A percentile compares a stretch with the other conserved stretches of the same genome.
phyloP scores from a whole-genome alignment of 805 yeast genomes.

The Scheffersomyces stipitis region DNA sequence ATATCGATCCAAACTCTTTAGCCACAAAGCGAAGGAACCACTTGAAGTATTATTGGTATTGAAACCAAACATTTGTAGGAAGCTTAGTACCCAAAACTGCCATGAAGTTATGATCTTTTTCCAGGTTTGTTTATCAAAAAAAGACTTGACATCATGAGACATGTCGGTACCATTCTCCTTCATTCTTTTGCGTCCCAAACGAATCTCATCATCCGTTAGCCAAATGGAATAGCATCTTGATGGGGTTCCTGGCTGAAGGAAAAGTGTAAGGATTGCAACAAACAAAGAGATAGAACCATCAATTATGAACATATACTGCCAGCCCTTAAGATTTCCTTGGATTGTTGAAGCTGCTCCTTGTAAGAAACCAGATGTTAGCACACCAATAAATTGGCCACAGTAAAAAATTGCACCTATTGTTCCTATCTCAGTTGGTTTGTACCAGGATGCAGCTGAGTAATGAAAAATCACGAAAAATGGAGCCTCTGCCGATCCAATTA shows the following conservation, averaged over 20 bases:
- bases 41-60: slow-evolving; percentile 43
- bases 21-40: slow-evolving; percentile 50
- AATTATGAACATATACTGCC: slow-evolving; percentile 28
- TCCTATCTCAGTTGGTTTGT: slow-evolving; percentile 23
- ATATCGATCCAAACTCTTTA: slow-evolving; percentile 17
- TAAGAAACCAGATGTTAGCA: slow-evolving; percentile 28
- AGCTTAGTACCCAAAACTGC: slow-evolving; percentile 29
- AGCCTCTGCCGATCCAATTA: slow-evolving; percentile 26
- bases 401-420: slow-evolving; percentile 25
- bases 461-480: slow-evolving; percentile 27
- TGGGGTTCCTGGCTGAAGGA: slow-evolving; percentile 26
- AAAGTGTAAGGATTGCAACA: slow-evolving; percentile 17
- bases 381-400: slow-evolving; percentile 30
- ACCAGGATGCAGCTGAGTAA: slow-evolving; percentile 24
- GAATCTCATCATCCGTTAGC: slow-evolving; percentile 56
- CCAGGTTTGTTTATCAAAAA: slow-evolving; percentile 27
- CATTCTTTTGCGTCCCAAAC: slow-evolving; percentile 44
- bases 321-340: slow-evolving; percentile 5
- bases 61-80: slow-evolving; percentile 26
- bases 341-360: slow-evolving; percentile 14
- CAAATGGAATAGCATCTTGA: slow-evolving; percentile 47
- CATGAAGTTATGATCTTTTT: slow-evolving; percentile 26
- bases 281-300: slow-evolving; percentile 22
- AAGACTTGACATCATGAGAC: slow-evolving; percentile 14
- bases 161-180: slow-evolving; percentile 19